Evolutionary conservation across 2,329 filamentous ascomycete species (phyloP).

Genomic region (Microascus cirrosus): DNA sequence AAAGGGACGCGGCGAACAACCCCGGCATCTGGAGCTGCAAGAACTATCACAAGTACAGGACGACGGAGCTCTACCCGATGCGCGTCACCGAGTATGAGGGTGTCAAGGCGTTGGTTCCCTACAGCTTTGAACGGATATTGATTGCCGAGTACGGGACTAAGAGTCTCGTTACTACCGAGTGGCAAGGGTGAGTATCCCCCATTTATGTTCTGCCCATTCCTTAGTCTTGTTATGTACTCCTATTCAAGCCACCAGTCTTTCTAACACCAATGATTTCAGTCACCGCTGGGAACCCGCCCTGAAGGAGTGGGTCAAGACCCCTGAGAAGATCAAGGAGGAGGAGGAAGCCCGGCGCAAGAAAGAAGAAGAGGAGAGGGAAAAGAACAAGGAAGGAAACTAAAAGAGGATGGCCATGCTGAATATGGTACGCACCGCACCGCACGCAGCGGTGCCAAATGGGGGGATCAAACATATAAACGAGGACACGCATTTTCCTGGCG

Average conservation of each 20-base stretch:
- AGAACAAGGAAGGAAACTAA: constrained; percentile 3
- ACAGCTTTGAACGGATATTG: constrained; percentile 54
- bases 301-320: constrained; percentile 47
- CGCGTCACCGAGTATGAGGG: constrained; percentile 66
- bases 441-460: background rate
- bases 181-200: constrained; percentile 42
- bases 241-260: background rate
- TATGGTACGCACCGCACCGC: background rate
- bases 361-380: constrained; percentile 13
- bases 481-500: background rate
- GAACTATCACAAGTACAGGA: constrained; percentile 63
- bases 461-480: background rate
- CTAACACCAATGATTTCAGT: constrained; percentile 21
- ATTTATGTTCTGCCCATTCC: background rate
- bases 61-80: constrained; percentile 65
- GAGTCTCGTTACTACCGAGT: constrained; percentile 48
- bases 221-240: background rate
- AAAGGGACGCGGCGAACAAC: constrained; percentile 44
- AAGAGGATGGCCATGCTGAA: background rate
- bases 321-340: constrained; percentile 14
- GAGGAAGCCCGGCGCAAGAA: constrained; percentile 15
- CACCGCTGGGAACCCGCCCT: constrained; percentile 47
- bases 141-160: constrained; percentile 54
- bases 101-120: constrained; percentile 58
- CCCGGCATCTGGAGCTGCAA: constrained; percentile 70